Evolutionary conservation across 257 asterid species (phyloP).

Genomic region (Solanum paucissectum): DNA sequence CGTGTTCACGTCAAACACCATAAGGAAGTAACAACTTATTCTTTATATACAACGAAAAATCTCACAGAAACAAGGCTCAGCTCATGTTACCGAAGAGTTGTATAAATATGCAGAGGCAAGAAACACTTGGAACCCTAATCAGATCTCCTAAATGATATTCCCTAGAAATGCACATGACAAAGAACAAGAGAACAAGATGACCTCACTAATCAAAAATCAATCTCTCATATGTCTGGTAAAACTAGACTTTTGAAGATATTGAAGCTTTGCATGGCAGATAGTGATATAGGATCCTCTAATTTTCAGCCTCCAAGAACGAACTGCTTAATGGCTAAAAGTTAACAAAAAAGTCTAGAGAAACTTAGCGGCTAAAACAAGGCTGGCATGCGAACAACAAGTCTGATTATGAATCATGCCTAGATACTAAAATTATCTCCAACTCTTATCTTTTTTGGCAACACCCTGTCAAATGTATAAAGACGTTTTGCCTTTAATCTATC

Average conservation of each 20-base stretch:
- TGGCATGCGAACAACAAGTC: not conserved
- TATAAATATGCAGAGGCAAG: not conserved
- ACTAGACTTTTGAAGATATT: not conserved
- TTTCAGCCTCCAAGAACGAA: not conserved
- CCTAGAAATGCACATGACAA: not conserved
- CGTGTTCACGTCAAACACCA: not conserved
- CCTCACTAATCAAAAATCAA: not conserved
- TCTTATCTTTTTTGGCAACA: not conserved
- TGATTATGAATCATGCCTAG: not conserved
- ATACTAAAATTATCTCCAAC: not conserved
- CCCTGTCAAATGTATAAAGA: not conserved
- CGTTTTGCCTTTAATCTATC: not conserved
- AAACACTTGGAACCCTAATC: not conserved
- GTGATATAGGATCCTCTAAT: not conserved
- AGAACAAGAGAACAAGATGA: not conserved
- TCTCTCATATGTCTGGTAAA: not conserved
- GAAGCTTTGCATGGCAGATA: not conserved
- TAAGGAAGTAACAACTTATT: not conserved
- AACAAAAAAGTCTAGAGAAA: not conserved
- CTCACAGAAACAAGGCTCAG: not conserved
- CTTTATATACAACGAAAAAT: not conserved
- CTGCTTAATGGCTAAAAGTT: not conserved
- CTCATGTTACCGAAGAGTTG: not conserved
- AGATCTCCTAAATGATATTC: not conserved
- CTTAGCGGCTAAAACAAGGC: not conserved